Base-by-base conservation (phyloP, 1,139 yeast genomes). In the Diutina siamensis region DNA sequence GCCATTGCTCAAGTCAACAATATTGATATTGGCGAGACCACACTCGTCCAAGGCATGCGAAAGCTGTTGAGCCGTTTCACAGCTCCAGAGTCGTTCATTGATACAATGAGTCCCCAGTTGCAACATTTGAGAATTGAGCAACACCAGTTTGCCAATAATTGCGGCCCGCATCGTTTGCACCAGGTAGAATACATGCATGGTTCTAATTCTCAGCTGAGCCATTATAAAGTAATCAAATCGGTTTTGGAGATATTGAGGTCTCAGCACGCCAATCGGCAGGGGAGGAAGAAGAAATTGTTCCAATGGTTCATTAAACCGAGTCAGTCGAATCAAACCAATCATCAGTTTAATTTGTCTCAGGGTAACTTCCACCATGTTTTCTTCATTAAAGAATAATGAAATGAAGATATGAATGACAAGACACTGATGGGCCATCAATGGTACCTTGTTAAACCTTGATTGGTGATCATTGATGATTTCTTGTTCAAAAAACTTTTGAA, bases 351-450 rank as follows among this genome's bases (percentile, higher is more conserved):
- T 73, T 57, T 86, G 94, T 44, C 87, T 74, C 3, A 83, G 72
- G 46, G 94, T 85, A 44, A 82, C 73, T 50, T 82, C 85, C 18
- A 82, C 77, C 62, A 86, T 83, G 45, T 79, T 75, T 15, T 70
- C 68, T 57, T 86, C 95, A 57, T 83, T 83, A 57, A 83, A 79
- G 60, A 88, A 86, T 63, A 87, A 76, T 9, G 94, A 88, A 51
- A 86, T 79, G 55, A 86, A 82, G 44, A 87, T 84, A 51, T 87
- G 84, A 47, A 89, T 68, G 4, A 86, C 80, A 59, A 86, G 73
- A 46, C 94, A 78, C 60, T 89, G 97, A 46, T 87, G 84, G n/a
- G 88, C 74, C 87, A 92, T 84, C 45, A 87, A 61, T 2, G 96
- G 96, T 1, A 87, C 85, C 44, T 75, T 74, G 52, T 78, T 76